Percentiles rank a stretch among this genome's conserved stretches.
These are phyloP conservation scores for Pleurotus tuber-regium DNA, from an alignment of 768 basidiomycete species.

Conservation along the genomic window DNA sequence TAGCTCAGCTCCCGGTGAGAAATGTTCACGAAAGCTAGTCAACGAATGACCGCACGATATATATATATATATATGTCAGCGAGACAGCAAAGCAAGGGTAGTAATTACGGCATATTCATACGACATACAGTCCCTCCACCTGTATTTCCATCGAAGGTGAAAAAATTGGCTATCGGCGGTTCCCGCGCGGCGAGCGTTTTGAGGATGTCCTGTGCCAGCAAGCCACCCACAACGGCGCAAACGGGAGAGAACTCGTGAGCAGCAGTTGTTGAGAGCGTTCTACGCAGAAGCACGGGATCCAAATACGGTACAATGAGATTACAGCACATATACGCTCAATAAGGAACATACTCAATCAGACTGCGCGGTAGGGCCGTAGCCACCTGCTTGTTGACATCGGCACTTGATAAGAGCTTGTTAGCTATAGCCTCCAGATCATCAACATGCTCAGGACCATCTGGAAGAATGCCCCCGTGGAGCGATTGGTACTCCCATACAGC, in stretches of 20 bases:
- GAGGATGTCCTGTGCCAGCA: constrained; percentile 92
- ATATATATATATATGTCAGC: too few species aligned
- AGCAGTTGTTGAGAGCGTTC: constrained; percentile 68
- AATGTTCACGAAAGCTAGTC: too few species aligned
- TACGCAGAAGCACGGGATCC: constrained; percentile 26
- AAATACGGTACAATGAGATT: too few species aligned
- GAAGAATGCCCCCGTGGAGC: constrained; percentile 53
- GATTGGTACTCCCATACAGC: constrained; percentile 85
- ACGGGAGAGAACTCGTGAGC: constrained; percentile 87
- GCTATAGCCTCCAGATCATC: constrained; percentile 64
- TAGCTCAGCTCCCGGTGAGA: too few species aligned
- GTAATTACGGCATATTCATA: constrained; percentile 41
- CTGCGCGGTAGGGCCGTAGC: constrained; percentile 54
- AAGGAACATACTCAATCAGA: constrained; percentile 55
- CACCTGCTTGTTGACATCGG: constrained; percentile 70
- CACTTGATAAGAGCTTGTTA: constrained; percentile 54
- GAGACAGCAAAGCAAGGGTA: not conserved
- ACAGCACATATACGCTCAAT: constrained; percentile 8
- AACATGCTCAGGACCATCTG: constrained; percentile 43
- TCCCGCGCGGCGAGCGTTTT: constrained; percentile 90
- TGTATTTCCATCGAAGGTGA: constrained; percentile 81
- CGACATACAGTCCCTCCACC: constrained; percentile 71
- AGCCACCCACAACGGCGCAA: constrained; percentile 92
- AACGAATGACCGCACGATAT: too few species aligned
- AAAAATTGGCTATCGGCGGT: constrained; percentile 90